phyloP scores from a whole-genome alignment of 2,329 filamentous ascomycete species.

The Colletotrichum horii region DNA sequence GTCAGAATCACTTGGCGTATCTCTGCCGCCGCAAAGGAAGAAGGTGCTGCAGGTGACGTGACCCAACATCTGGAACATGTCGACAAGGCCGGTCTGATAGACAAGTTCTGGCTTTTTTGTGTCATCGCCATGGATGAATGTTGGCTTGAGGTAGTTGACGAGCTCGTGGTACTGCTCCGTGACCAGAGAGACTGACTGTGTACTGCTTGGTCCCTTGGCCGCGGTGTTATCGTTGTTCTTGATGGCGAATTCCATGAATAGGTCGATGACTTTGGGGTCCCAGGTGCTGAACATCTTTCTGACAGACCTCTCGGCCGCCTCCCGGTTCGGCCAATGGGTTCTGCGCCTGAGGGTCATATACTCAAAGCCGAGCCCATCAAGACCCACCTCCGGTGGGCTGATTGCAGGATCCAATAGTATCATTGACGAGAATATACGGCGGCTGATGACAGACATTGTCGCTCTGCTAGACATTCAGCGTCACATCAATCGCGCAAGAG shows the following conservation, averaged over 20 bases:
- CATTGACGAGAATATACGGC: neutral
- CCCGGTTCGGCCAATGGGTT: neutral
- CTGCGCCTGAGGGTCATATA: neutral
- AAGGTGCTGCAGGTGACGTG: neutral
- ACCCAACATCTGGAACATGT: neutral
- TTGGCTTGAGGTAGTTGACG: neutral
- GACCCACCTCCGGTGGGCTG: neutral
- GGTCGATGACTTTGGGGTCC: neutral
- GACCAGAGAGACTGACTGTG: neutral
- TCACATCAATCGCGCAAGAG: fast-evolving
- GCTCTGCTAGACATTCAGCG: neutral
- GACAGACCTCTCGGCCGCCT: neutral
- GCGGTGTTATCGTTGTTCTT: neutral
- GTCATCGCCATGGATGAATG: neutral
- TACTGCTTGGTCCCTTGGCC: no score
- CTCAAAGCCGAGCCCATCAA: neutral
- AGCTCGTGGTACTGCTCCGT: neutral
- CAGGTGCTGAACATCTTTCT: neutral
- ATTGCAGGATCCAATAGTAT: neutral
- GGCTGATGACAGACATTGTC: neutral
- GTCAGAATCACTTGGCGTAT: neutral
- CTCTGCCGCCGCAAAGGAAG: neutral
- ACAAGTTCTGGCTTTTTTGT: neutral
- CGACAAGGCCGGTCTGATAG: neutral
- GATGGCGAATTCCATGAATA: neutral